Conservation (phyloP, 345 rosid genomes). For the Garcia nutans region DNA sequence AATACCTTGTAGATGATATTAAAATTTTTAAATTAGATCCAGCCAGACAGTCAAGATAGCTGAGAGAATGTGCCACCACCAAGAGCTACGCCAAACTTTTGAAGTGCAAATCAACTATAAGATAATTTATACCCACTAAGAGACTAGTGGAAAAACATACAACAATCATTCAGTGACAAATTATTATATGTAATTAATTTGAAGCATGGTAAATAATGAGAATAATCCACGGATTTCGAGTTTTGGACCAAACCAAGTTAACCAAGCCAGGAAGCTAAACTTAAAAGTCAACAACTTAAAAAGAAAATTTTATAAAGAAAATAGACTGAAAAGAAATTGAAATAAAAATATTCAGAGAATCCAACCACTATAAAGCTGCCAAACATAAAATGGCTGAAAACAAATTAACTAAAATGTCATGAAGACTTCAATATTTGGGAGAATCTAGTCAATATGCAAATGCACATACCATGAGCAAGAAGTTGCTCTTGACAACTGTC, state of each 20-base stretch:
- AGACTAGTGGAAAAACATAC: not conserved
- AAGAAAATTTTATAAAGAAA: not conserved
- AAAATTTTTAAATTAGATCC: not conserved
- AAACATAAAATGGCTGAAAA: not conserved
- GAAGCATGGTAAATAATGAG: not conserved
- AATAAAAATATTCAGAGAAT: not conserved
- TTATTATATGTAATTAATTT: not conserved
- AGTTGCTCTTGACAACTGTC: conserved; percentile 15
- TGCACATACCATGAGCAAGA: conserved; percentile 12
- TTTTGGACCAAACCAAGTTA: not conserved
- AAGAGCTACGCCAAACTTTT: not conserved
- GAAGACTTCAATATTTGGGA: not conserved
- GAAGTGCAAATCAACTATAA: conserved; percentile 4
- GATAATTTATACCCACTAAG: not conserved
- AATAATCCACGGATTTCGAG: not conserved
- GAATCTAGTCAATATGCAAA: not conserved
- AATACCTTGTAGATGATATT: not conserved
- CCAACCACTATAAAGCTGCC: not conserved
- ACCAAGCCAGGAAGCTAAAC: not conserved
- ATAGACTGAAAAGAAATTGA: not conserved
- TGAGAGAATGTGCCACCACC: not conserved
- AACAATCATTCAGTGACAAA: not conserved
- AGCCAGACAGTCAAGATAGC: not conserved
- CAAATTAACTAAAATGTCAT: not conserved
- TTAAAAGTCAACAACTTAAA: not conserved